Evolutionary conservation across 2,329 filamentous ascomycete genomes (phyloP), one percentile per base, ranked within the genome.

Genomic region (Botryotinia convoluta): DNA sequence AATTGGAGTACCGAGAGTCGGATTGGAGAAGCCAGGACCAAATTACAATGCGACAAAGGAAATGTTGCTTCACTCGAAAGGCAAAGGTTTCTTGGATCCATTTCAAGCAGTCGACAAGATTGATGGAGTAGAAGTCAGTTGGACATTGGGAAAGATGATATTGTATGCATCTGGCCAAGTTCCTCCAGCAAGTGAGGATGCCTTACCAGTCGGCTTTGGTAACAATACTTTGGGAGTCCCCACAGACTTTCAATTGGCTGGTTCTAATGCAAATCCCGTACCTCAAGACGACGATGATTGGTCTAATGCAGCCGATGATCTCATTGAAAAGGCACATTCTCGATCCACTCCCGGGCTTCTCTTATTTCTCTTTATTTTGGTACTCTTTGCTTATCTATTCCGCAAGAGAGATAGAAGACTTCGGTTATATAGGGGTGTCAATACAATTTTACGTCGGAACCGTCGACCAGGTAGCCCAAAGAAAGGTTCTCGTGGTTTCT

Each of bases 81-180:
- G 90, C 45, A 92, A 92, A 77, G 92, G 92, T 0, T 96, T 93
- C 78, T 82, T 94, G 7, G 91, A 96, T 77, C 89, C 95, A 0
- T 99, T 99, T 84, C 93, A 95, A 81, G 93, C 96, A 0, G 92
- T 98, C 44, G 91, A 99, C 82, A 96, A 96, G 82, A 95, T 99
- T 77, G 90, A 94, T 77, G 93, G 91, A 29, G 91, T 94, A 10
- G 97, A 99, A 84, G 92, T 99, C 29, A 97, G 93, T 84, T 99
- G 96, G 96, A 98, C 96, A 0, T 85, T 99, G 8, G 96, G 96
- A 1, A 97, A 98, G 81, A 98, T 98, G 88, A 89, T 99, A 10
- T 88, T 99, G 7, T 98, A 98, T 78, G 96, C 96, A 7, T 91
- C 95, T 0, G 96, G 94, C 5, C 94, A 98, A 81, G 87, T 99